Base-by-base conservation (phyloP, 352 stramenopile species). In the Phytopythium vexans region DNA sequence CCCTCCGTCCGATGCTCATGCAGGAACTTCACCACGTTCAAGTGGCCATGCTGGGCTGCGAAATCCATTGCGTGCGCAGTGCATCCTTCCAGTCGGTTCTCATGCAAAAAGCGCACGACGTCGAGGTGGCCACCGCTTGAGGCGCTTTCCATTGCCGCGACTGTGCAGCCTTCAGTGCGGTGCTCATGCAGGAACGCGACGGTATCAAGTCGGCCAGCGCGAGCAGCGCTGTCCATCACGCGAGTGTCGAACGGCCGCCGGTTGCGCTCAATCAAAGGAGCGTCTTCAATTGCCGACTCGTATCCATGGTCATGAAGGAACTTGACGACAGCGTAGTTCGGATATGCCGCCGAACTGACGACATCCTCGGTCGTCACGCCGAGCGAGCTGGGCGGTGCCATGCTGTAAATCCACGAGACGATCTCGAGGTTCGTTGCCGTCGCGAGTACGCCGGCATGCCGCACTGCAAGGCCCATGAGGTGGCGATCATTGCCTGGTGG, bases 41-140 rank as follows among this genome's bases (percentile, higher is more conserved):
- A 51, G 50, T 71, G 52, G 4, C 68, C 68, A 27, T 41, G 62
- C 6, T 50, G 45, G 46, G 68, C 64, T 10, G 68, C 68, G 52
- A 41, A 45, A 56, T 77, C 32, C 68, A 77, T 77, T 3, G 68
- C 68, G 11, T 60, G 66, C 12, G 52, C 63, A 11, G 64, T 70
- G 27, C 58, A 71, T 0, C 64, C 60, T 68, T 76, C 67, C 1
- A 9, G 50, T 2, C 67, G 67, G 8, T 66, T 7, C 27, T 65
- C 50, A 55, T 77, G 68, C 32, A 77, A 43, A 49, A 69, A 74
- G 0, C 16, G 52, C 40, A 77, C 56, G 5, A 74, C 49, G 1
- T 69, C 52, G 9, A 77, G 21, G 51, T 65, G 64, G 6, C 66
- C 69, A 9, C 49, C 54, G 21, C 56, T 35, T 14, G 66, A 62